A percentile compares a stretch with the other conserved stretches of the same genome.
phyloP scores from a whole-genome alignment of 208 protist species.

The Wallacemonas sp. region DNA sequence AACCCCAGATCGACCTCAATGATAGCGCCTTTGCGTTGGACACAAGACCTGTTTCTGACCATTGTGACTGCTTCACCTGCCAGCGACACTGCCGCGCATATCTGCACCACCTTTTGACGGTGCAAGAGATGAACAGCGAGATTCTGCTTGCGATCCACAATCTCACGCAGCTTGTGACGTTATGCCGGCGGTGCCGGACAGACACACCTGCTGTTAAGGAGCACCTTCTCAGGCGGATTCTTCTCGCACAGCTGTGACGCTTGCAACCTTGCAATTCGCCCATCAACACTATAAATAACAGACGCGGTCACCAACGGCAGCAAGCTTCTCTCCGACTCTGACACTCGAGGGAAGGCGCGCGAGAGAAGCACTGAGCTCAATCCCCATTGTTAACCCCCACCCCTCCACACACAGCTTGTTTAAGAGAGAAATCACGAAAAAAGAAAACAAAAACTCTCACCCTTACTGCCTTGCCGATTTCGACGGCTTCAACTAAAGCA shows the following conservation, averaged over 20 bases:
- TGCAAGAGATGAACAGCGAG: conserved; percentile 90
- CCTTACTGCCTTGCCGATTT: too few species aligned
- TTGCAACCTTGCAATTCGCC: background rate
- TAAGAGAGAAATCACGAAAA: too few species aligned
- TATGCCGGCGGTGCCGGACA: conserved; percentile 27
- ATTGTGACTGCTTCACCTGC: conserved; percentile 82
- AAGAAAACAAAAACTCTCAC: too few species aligned
- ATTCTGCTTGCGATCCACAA: conserved; percentile 88
- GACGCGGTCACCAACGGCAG: too few species aligned
- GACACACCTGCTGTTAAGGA: background rate
- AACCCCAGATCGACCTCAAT: conserved; percentile 74
- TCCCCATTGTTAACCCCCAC: too few species aligned
- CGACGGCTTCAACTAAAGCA: too few species aligned
- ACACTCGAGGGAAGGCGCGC: too few species aligned
- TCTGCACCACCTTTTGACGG: conserved; percentile 84
- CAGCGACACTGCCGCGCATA: conserved; percentile 75
- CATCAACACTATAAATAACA: background rate
- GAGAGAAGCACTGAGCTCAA: too few species aligned
- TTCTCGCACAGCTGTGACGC: background rate
- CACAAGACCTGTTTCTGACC: conserved; percentile 45
- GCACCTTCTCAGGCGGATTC: background rate
- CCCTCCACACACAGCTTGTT: too few species aligned
- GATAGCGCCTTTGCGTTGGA: conserved; percentile 62
- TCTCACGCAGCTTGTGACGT: conserved; percentile 35
- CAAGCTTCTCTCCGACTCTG: too few species aligned